Base-by-base conservation (phyloP, 1,284 basidiomycete species). In the Malassezia cuniculi region DNA sequence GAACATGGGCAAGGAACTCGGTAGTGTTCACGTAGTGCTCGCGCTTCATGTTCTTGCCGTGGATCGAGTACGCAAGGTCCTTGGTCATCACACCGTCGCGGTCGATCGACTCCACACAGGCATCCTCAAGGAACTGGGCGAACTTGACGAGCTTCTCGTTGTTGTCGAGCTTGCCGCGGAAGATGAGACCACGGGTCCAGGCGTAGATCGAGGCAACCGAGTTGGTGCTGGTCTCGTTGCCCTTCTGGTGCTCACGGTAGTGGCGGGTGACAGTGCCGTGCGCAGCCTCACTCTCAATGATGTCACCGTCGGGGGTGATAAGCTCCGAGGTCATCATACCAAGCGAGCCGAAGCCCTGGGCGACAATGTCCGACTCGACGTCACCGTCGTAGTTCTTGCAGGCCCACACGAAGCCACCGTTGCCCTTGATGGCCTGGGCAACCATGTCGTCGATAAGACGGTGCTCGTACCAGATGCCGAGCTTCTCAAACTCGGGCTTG, bases 241-340 rank as follows among this genome's bases (percentile, higher is more conserved):
- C 69, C 73, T 93, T 89, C 71, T 95, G 89, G 70, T 80, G 82
- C 72, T 95, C 87, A 44, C 90, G 81, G 73, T 87, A 97, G 72
- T 95, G 90, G 25, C 90, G 80, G 6, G 89, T 94, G 42, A 52
- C 55, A 31, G 46, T 49, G 34, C 52, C 87, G 69, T 93, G 86
- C n/a, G 57, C 59, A 1, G 59, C 57, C 34, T 60, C 60, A 26
- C 54, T 49, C 71, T 89, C 85, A 68, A 94, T 80, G 41, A 84
- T 76, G 63, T 80, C 73, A 27, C 93, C 90, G 60, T 93, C 89
- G 27, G 93, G 90, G 4, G 93, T 95, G 69, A 97, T 79, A 37
- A 95, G 77, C 70, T 95, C 90, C 29, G 78, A 82, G 19, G 89
- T 94, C 90, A 97, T 97, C 85, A 94, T 87, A 22, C 89, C 87